Evolutionary conservation across 352 stramenopile species (phyloP), one percentile per base, ranked within the genome.

Genomic region (Phytophthora sp.): DNA sequence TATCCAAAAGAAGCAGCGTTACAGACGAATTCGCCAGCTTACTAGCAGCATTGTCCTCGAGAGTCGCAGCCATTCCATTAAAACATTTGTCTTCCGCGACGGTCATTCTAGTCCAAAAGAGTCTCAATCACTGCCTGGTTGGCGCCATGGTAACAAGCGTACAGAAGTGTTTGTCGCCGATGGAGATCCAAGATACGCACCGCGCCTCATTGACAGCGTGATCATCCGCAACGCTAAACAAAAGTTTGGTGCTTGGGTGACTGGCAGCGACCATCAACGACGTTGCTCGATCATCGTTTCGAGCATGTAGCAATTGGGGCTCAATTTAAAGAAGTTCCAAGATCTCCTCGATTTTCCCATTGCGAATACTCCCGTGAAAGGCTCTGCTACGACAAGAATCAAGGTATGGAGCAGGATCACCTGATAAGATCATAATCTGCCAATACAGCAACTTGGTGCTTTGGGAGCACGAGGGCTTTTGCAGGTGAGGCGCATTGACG

Each of bases 1-100:
- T 26, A 21, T 67, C 56, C 7, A 71, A 37, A 21, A 66, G 43
- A 23, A 58, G 11, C 23, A 31, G 51, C 2, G 55, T 32, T 10
- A 66, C 28, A 8, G 27, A 10, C 0, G 49, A 58, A 15, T 71
- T 50, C 13, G 24, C 42, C 15, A 11, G 31, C 11, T 18, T 43
- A 31, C 60, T 18, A 32, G 42, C 7, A 41, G 17, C 34, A 41
- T 21, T 17, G 34, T 17, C 6, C 34, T 41, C 2, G 2, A 17
- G 15, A 1, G 15, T 39, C 34, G 3, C 34, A 21, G 5, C 32
- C 5, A 17, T 28, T 32, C 42, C 42, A 49, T 15, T 49, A 23
- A 6, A 34, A 18, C 12, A 31, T 12, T 2, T 10, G 7, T 5
- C 5, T 4, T 18, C 18, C 39, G 10, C 12, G 6, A n/a, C 10